A percentile compares a stretch with the other conserved stretches of the same genome.
Conservation (phyloP, 2,329 filamentous ascomycete genomes). For the Cordyceps cicadae region DNA sequence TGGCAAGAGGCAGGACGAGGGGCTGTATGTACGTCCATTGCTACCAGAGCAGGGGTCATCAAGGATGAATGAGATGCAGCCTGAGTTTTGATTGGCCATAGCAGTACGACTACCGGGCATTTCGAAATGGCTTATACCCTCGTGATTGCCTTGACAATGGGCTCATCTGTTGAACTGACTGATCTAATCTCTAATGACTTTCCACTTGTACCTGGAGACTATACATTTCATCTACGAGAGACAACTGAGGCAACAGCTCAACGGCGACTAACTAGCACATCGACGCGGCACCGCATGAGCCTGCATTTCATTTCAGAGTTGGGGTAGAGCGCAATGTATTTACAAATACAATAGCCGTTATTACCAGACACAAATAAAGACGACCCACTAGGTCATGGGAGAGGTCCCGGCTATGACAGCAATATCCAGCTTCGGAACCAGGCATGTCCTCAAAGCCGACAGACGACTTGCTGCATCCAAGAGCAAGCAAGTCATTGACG, state of each 20-base stretch:
- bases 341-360: not conserved
- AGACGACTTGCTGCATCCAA: not conserved
- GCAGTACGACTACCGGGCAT: too few species aligned
- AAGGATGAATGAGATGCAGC: not conserved
- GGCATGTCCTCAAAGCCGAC: not conserved
- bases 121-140: not conserved
- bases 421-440: not conserved
- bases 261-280: too few species aligned
- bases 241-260: too few species aligned
- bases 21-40: not conserved
- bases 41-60: not conserved
- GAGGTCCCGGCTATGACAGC: not conserved
- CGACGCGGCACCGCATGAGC: too few species aligned
- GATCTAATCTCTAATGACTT: too few species aligned
- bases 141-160: not conserved
- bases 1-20: too few species aligned
- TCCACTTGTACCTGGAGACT: too few species aligned
- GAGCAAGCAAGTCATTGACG: not conserved
- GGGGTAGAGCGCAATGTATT: not conserved
- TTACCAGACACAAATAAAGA: not conserved
- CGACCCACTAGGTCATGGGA: not conserved
- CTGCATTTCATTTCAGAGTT: too few species aligned
- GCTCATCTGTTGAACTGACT: too few species aligned
- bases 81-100: not conserved
- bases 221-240: too few species aligned